A percentile compares a stretch with the other conserved stretches of the same genome.
Evolutionary conservation across 345 rosid genomes (phyloP).

Genomic region (Ailanthus altissimus): DNA sequence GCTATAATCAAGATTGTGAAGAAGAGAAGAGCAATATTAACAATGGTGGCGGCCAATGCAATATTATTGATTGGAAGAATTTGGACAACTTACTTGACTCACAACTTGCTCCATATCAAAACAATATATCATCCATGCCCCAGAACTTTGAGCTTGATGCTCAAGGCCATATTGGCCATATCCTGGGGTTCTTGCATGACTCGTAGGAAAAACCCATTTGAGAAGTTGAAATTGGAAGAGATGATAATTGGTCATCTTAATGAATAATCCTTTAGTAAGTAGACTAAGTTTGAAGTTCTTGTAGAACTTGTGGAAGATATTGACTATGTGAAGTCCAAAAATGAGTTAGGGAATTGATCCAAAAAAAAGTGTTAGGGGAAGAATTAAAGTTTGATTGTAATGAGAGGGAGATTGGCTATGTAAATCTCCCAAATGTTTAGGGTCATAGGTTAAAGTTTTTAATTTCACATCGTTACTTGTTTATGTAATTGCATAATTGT

Average conservation of each 20-base stretch:
- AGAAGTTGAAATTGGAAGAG: background rate
- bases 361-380: background rate
- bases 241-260: background rate
- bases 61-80: constrained; percentile 59
- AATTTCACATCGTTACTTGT: constrained; percentile 25
- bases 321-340: background rate
- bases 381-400: background rate
- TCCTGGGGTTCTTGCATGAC: constrained; percentile 71
- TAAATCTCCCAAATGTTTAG: constrained; percentile 3
- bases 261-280: background rate
- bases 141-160: constrained; percentile 36
- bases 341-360: background rate
- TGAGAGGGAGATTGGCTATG: background rate
- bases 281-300: background rate
- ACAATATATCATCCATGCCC: constrained; percentile 31
- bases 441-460: constrained; percentile 26
- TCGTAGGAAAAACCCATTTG: constrained; percentile 29
- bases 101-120: constrained; percentile 34
- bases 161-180: constrained; percentile 38
- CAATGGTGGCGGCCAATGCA: constrained; percentile 23
- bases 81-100: constrained; percentile 56
- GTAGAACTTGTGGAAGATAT: background rate
- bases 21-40: constrained; percentile 40
- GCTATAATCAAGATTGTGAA: constrained; percentile 40
- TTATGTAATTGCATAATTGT: constrained; percentile 23